Conservation (phyloP, 1,284 basidiomycete genomes). For the Ceratobasidium sp. region DNA sequence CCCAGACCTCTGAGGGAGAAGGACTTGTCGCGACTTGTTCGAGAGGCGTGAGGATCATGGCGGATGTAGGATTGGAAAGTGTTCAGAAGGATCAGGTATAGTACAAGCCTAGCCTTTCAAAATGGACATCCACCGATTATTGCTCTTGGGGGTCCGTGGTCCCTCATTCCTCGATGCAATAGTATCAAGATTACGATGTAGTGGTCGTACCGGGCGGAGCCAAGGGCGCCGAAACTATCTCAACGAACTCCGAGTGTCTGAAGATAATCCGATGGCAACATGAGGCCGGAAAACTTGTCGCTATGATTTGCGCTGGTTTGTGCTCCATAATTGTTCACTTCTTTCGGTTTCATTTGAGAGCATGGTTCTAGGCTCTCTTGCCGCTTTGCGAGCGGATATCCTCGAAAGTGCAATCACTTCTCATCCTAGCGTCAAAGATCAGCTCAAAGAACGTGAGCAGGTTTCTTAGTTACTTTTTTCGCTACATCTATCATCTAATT, state of each 20-base stretch:
- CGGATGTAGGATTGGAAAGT: conserved; percentile 70
- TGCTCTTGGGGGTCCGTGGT: no score
- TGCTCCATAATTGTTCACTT: not conserved
- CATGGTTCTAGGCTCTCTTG: conserved; percentile 69
- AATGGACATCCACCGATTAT: no score
- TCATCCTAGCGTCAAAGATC: conserved; percentile 79
- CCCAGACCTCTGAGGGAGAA: conserved; percentile 25
- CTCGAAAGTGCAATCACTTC: conserved; percentile 75
- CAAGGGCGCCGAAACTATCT: conserved; percentile 83
- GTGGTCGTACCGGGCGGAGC: conserved; percentile 86
- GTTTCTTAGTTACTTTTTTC: not conserved
- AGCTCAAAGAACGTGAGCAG: conserved; percentile 72
- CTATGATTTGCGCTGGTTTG: conserved; percentile 86
- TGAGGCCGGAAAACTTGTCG: conserved; percentile 73
- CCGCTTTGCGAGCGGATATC: conserved; percentile 75
- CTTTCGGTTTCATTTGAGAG: no score
- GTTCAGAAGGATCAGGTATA: conserved; percentile 47
- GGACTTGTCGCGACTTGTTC: conserved; percentile 69
- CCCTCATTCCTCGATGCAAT: not conserved
- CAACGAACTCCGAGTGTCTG: conserved; percentile 72
- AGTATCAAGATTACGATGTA: conserved; percentile 74
- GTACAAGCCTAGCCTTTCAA: not conserved
- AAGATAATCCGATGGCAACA: conserved; percentile 74
- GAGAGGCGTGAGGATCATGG: conserved; percentile 79
- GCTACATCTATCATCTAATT: not conserved